Percentiles rank a stretch among this genome's conserved stretches.
phyloP scores from a whole-genome alignment of 2,329 filamentous ascomycete genomes.

The Dryadomyces sulphureus region DNA sequence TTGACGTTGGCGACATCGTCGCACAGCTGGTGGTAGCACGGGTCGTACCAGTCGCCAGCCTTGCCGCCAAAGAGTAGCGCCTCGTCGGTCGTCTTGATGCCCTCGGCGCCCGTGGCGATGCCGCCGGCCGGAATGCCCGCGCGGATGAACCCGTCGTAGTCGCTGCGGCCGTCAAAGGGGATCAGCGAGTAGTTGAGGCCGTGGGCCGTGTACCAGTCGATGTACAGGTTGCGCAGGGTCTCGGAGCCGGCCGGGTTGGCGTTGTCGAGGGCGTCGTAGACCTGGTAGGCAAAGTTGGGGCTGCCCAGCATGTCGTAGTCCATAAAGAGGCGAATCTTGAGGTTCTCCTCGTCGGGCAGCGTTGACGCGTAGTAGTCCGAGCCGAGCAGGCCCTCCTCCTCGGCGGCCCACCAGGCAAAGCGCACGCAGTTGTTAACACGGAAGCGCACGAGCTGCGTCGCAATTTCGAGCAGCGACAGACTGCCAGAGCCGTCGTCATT shows the following conservation, averaged over 20 bases:
- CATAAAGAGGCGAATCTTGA: conserved; percentile 50
- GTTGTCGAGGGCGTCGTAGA: conserved; percentile 59
- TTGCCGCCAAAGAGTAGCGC: conserved; percentile 54
- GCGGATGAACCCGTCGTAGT: conserved; percentile 65
- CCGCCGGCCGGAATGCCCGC: conserved; percentile 61
- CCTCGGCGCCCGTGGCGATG: conserved; percentile 65
- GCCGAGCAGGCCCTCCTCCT: conserved; percentile 50
- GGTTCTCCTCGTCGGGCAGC: conserved; percentile 42
- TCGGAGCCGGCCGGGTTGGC: conserved; percentile 57
- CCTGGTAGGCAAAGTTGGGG: conserved; percentile 50
- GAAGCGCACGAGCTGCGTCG: conserved; percentile 41
- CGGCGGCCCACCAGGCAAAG: conserved; percentile 54
- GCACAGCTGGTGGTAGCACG: conserved; percentile 47
- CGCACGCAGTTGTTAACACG: conserved; percentile 49
- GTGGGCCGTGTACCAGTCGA: conserved; percentile 48
- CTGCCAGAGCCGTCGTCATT: conserved; percentile 65
- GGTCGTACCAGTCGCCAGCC: conserved; percentile 44
- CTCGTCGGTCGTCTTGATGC: conserved; percentile 56
- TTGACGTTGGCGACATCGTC: conserved; percentile 45
- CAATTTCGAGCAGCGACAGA: conserved; percentile 45
- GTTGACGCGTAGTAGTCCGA: conserved; percentile 46
- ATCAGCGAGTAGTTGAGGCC: conserved; percentile 55
- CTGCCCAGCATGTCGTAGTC: conserved; percentile 59
- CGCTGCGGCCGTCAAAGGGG: conserved; percentile 63
- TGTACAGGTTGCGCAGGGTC: conserved; percentile 52